phyloP scores from a whole-genome alignment of 2,329 filamentous ascomycete genomes.

The Phyllosticta ampelicida region DNA sequence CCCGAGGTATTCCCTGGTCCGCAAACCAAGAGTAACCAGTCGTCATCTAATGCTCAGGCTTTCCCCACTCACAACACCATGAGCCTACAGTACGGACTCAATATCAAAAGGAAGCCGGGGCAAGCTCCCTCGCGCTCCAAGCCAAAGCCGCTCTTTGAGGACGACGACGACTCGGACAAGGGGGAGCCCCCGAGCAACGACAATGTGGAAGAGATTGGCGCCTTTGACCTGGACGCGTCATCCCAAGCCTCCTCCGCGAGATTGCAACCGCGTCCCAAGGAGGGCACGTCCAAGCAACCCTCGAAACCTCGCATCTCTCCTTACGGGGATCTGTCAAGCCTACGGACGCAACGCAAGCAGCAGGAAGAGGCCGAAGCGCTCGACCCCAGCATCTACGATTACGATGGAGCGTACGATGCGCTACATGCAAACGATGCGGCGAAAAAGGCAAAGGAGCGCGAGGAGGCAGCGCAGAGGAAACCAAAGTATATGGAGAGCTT shows the following conservation, averaged over 20 bases:
- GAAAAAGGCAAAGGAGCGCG: conserved; percentile 43
- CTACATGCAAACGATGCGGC: conserved; percentile 49
- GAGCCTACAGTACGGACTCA: conserved; percentile 47
- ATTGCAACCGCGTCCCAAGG: conserved; percentile 14
- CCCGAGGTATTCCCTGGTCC: neutral
- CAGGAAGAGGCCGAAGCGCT: conserved; percentile 53
- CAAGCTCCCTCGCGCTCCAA: conserved; percentile 15
- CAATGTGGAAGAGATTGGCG: conserved; percentile 45
- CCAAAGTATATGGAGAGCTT: conserved; percentile 73
- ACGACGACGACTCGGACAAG: conserved; percentile 46
- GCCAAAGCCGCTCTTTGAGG: conserved; percentile 37
- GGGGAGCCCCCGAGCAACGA: conserved; percentile 29
- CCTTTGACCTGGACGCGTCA: conserved; percentile 37
- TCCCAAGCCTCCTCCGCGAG: conserved; percentile 18
- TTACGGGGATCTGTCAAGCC: conserved; percentile 57
- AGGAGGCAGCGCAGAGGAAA: conserved; percentile 48
- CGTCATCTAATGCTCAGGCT: neutral
- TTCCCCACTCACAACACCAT: conserved; percentile 6
- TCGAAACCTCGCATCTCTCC: conserved; percentile 22
- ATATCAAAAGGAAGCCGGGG: conserved; percentile 45
- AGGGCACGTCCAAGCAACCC: conserved; percentile 21
- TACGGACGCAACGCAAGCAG: conserved; percentile 52
- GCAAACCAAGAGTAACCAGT: neutral
- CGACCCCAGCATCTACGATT: conserved; percentile 73
- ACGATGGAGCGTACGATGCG: conserved; percentile 72